phyloP scores from a whole-genome alignment of 306 rosid genomes.

The Abrus precatorius region DNA sequence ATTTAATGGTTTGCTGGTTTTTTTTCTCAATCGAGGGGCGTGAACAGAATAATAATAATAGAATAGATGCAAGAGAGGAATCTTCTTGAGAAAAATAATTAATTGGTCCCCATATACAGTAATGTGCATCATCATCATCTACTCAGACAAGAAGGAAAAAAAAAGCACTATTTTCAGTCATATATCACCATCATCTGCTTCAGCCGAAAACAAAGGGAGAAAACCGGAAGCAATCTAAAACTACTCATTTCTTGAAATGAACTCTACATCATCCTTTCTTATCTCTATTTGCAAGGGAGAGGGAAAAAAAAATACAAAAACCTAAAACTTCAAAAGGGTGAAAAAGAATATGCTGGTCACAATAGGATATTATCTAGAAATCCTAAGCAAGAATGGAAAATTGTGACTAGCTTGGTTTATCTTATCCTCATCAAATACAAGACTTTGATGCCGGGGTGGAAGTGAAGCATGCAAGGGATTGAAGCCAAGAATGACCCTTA shows the following conservation, averaged over 20 bases:
- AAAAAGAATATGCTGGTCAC: slow-evolving; percentile 19
- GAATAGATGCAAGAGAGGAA: slow-evolving; percentile 46
- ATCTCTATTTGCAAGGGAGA: slow-evolving; percentile 65
- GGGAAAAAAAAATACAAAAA: background rate
- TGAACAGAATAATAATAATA: slow-evolving; percentile 41
- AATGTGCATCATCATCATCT: slow-evolving; percentile 46
- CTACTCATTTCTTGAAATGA: slow-evolving; percentile 49
- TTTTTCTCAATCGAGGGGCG: slow-evolving; percentile 44
- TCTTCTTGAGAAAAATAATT: slow-evolving; percentile 53
- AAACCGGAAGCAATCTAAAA: slow-evolving; percentile 51
- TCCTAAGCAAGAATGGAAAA: slow-evolving; percentile 42
- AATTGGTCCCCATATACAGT: slow-evolving; percentile 50
- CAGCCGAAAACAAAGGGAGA: slow-evolving; percentile 49
- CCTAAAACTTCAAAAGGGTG: background rate
- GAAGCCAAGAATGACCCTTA: slow-evolving; percentile 37
- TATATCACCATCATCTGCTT: slow-evolving; percentile 47
- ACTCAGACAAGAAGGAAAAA: slow-evolving; percentile 45
- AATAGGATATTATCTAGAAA: background rate
- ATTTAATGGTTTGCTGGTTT: slow-evolving; percentile 43
- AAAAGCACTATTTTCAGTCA: slow-evolving; percentile 45
- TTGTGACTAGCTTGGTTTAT: slow-evolving; percentile 21
- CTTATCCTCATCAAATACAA: slow-evolving; percentile 33
- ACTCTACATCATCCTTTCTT: slow-evolving; percentile 72
- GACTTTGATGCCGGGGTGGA: slow-evolving; percentile 22
- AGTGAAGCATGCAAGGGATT: background rate